These are phyloP conservation scores for Drechslera avenae DNA, from an alignment of 2,329 filamentous ascomycete genomes.

Conservation along the genomic window DNA sequence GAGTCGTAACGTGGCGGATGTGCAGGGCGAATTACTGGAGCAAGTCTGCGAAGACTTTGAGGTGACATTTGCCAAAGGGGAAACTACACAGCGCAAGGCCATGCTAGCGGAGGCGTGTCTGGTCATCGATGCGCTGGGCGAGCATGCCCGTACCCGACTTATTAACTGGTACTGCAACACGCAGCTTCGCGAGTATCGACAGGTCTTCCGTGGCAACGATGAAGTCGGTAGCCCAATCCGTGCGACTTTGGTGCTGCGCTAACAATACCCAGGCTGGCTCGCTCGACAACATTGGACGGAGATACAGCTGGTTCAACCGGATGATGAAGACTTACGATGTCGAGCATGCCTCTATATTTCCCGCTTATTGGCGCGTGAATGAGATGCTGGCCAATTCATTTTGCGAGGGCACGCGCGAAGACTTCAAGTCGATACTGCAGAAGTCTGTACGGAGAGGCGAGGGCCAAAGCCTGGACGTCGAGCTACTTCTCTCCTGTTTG, in stretches of 20 bases:
- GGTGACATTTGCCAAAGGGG: conserved; percentile 86
- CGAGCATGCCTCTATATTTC: conserved; percentile 88
- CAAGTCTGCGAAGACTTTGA: conserved; percentile 99
- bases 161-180: conserved; percentile 99
- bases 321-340: conserved; percentile 96
- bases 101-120: conserved; percentile 85
- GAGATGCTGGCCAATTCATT: conserved; percentile 90
- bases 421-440: conserved; percentile 92
- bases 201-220: conserved; percentile 94
- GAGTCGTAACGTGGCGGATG: conserved; percentile 88
- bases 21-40: conserved; percentile 90
- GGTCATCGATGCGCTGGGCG: conserved; percentile 93
- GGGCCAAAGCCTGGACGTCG: conserved; percentile 84
- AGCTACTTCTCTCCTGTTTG: conserved; percentile 82
- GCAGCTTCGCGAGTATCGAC: conserved; percentile 90
- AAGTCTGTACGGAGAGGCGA: conserved; percentile 80
- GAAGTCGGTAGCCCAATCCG: conserved; percentile 56
- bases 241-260: neutral
- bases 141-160: conserved; percentile 78
- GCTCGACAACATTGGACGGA: conserved; percentile 91
- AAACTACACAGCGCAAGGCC: conserved; percentile 71
- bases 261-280: conserved; percentile 68
- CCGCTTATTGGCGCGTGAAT: conserved; percentile 83
- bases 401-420: conserved; percentile 92
- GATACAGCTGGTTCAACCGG: conserved; percentile 95